Conservation (phyloP, 352 stramenopile species). For the Pythium monospermum region DNA sequence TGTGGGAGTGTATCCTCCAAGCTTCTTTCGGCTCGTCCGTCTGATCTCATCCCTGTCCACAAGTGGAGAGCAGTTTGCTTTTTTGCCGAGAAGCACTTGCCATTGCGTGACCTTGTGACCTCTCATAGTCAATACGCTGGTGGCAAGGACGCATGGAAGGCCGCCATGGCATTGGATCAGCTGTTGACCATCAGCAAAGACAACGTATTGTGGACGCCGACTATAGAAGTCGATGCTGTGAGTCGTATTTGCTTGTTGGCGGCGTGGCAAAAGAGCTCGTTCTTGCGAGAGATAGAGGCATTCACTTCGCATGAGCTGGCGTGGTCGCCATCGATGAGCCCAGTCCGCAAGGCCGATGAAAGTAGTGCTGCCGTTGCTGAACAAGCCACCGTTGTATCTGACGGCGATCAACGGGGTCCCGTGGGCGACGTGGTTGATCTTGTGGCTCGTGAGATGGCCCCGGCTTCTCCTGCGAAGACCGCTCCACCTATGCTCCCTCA, state of each 20-base stretch:
- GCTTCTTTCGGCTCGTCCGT: conserved; percentile 11
- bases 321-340: no score
- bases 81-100: conserved; percentile 13
- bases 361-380: no score
- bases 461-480: no score
- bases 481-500: not conserved
- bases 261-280: not conserved
- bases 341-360: no score
- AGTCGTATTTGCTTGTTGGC: conserved; percentile 13
- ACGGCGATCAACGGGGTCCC: no score
- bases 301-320: conserved; percentile 9
- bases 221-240: conserved; percentile 3
- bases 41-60: conserved; percentile 11
- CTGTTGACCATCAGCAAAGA: not conserved
- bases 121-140: not conserved
- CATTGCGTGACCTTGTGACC: conserved; percentile 10
- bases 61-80: conserved; percentile 25
- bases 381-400: no score
- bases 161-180: conserved; percentile 10
- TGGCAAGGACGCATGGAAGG: conserved; percentile 10
- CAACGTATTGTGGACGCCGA: conserved; percentile 2
- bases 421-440: no score
- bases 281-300: conserved; percentile 9
- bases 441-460: no score
- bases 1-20: conserved; percentile 19